Base-by-base conservation (phyloP, 495 filamentous ascomycete species). In the Penicillium goetzii region DNA sequence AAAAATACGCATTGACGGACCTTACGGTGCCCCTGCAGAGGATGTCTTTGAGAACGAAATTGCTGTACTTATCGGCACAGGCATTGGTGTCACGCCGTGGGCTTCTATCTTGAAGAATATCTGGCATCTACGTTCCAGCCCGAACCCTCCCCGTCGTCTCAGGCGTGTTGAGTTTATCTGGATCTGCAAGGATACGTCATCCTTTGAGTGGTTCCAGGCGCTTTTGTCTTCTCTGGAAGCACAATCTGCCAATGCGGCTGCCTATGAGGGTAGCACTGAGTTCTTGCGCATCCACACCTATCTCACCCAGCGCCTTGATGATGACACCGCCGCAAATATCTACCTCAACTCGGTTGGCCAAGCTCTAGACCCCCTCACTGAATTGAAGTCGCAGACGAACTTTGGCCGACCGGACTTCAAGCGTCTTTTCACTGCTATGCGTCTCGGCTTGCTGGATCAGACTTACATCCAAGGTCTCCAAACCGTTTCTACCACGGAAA, bases 231-330 rank as follows among this genome's bases (percentile, higher is more conserved):
- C 90, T 0, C 89, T 99, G n/a, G 95, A 99, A 71, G 80, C 87
- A 34, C 95, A 99, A 71, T 90, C 87, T 38, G 84, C 88, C 54
- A 83, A 84, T 51, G 85, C 86, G 0, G 90, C 90, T 30, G 79
- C 83, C 12, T 83, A 84, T 45, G 89, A 91, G 41, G 84, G 83
- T 33, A 86, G 85, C 33, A 81, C 87, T 1, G 93, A 97, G 69
- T 99, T 99, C 86, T 83, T 99, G 68, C 90, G 92, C 69, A 99
- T 99, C 67, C 95, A 98, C 80, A 98, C 93, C 3, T 99, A 97
- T 72, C 90, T 99, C 43, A 99, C 95, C 6, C 95, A 98, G 76
- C 88, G 85, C 56, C 86, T 99, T 23, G 93, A 98, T 76, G 82
- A 88, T 61, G 92, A 99, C 69, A 96, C 92, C 2, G 89, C 93